Base-by-base conservation (phyloP, 1,284 basidiomycete genomes). In the Mycena sp. region DNA sequence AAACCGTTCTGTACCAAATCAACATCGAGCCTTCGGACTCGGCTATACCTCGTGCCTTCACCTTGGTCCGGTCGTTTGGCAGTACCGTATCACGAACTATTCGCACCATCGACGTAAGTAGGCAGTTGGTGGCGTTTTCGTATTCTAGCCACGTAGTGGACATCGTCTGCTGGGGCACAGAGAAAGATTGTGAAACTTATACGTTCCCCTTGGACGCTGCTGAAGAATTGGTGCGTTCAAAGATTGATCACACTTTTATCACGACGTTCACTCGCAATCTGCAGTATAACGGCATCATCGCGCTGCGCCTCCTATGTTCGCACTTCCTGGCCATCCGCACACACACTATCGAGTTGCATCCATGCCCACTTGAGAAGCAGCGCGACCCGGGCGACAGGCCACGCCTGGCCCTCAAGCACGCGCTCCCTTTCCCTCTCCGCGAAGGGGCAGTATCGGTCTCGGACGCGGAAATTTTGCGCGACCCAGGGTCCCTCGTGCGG, bases 211-310 rank as follows among this genome's bases (percentile, higher is more conserved):
- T 72, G 52, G 72, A 76, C 23, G 74, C 75, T 45, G 43, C 73
- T 2, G 79, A 80, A 44, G 76, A 75, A 45, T 58, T 74, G 66
- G 78, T 77, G 58, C 41, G 75, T 71, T 5, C 28, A 11, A 43
- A 16, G 19, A 28, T 21, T 21, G 17, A 32, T 53, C 9, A 46
- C 23, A 28, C 32, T 17, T 32, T 32, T 32, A 10, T 64, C 56
- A 59, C 41, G 45, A 49, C 49, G 12, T 25, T 43, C 32, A 48
- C 46, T 25, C 44, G 43, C 46, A 44, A 37, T 29, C 6, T 14
- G 2, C 37, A 88, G 87, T 85, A 82, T 80, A 85, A 85, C 59
- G 81, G 80, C 1, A 76, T 87, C 9, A 73, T 83, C 3, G 78
- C 76, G 7, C 64, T 84, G 14, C 78, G 76, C n/a, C 79, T 86